Base-by-base conservation (phyloP, 2,329 filamentous ascomycete genomes). In the Fusarium siculi region DNA sequence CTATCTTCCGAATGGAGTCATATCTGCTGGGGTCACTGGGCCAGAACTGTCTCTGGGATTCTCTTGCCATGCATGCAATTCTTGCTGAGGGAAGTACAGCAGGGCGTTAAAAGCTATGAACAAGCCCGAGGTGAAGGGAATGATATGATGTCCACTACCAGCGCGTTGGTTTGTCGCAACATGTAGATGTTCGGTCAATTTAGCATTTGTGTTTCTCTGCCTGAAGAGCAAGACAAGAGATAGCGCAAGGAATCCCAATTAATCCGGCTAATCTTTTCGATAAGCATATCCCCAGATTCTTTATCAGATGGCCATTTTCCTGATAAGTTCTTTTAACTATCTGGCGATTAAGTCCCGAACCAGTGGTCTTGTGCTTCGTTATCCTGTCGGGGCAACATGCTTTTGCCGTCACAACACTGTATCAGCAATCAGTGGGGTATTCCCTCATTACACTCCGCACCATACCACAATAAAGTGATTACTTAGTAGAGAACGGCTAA, bases 121-220 rank as follows among this genome's bases (percentile, higher is more conserved):
- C 3, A 32, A n/a, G 1, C 2, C 21, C 3, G 0, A 9, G 2
- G 4, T 23, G 5, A 23, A 12, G 21, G 21, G 2, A 18, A 3
- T 32, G 7, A n/a, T 7, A 5, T 7, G 4, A 4, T 18, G 7
- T 6, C 4, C 10, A 9, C 4, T 18, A 2, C 7, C 21, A 9
- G 10, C 5, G 1, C 0, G 21, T 12, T 7, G 10, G 3, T 19
- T 5, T 9, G 15, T n/a, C 5, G 15, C 10, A 32, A n/a, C 3
- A 6, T 4, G 3, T 18, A 32, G 6, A n/a, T n/a, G 3, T 6
- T 49, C 4, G 21, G 0, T 11, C 15, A n/a, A 12, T 12, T 32
- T 0, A 7, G 9, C 3, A 18, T 30, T n/a, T 18, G 21, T 18
- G 7, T 18, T 32, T 18, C 46, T 12, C 28, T 5, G 3, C 3